Percentiles rank a stretch among this genome's conserved stretches.
These are phyloP conservation scores for Solanum appendiculatum DNA, from an alignment of 257 asterid genomes.

Conservation along the genomic window DNA sequence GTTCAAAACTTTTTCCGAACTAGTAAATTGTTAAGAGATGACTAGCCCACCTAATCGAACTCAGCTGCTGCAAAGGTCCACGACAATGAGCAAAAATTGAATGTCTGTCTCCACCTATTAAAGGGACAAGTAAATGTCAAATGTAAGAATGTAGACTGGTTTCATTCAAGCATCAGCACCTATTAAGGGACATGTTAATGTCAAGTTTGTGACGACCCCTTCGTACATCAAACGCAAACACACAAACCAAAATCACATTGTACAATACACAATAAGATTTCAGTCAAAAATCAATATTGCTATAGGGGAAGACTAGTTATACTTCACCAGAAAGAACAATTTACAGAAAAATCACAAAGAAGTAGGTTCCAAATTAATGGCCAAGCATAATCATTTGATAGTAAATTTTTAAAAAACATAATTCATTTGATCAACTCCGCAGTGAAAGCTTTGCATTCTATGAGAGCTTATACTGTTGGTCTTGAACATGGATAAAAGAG, in stretches of 20 bases:
- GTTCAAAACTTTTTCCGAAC: neutral
- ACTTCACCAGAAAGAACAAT: neutral
- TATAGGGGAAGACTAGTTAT: neutral
- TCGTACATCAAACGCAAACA: neutral
- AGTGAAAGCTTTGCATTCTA: neutral
- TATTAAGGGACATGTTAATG: too few species aligned
- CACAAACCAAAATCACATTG: neutral
- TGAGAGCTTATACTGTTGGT: neutral
- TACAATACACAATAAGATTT: neutral
- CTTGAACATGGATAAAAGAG: neutral
- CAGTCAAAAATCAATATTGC: neutral
- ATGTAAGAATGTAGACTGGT: neutral
- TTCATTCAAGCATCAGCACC: too few species aligned
- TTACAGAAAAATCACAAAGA: neutral
- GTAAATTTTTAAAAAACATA: neutral
- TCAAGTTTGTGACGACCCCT: neutral
- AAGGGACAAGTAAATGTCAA: neutral
- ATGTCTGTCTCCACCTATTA: neutral
- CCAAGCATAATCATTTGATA: neutral
- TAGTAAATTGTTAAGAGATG: neutral
- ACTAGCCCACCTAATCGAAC: neutral
- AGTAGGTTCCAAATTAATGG: neutral
- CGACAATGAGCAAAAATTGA: neutral
- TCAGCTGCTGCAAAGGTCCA: neutral
- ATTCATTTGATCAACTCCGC: neutral